phyloP scores from a whole-genome alignment of 176 grass and related monocot genomes.

The Leersia perrieri region DNA sequence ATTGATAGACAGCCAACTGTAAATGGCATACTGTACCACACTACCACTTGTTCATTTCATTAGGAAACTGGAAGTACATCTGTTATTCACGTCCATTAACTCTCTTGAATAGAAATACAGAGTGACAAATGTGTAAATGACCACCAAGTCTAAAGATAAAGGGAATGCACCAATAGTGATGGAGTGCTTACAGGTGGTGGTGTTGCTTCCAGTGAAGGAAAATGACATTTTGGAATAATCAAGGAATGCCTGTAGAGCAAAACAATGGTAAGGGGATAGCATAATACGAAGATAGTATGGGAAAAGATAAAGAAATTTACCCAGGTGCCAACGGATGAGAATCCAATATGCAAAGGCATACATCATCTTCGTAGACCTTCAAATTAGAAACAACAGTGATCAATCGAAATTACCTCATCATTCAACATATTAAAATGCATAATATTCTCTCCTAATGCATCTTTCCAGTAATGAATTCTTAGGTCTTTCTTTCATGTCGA shows the following conservation, averaged over 20 bases:
- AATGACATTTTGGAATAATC: conserved; percentile 86
- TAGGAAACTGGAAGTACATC: background rate
- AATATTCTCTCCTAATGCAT: background rate
- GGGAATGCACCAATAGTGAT: background rate
- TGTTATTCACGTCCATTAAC: background rate
- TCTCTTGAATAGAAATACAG: background rate
- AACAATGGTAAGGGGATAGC: background rate
- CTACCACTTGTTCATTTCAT: background rate
- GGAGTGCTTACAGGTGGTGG: conserved; percentile 58
- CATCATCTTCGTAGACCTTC: conserved; percentile 44
- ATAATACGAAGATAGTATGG: background rate
- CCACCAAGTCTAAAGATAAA: background rate
- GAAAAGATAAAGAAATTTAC: background rate
- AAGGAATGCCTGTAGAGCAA: conserved; percentile 61
- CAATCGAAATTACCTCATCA: background rate
- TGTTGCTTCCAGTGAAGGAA: conserved; percentile 60
- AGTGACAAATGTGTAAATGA: background rate
- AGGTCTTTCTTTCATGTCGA: background rate
- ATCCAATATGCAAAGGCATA: conserved; percentile 45
- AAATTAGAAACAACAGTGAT: background rate
- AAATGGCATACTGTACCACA: background rate
- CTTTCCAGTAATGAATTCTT: background rate
- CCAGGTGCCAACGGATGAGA: conserved; percentile 40
- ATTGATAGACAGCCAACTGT: background rate
- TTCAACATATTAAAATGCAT: background rate